Percentiles rank a stretch among this genome's conserved stretches.
Evolutionary conservation across 495 filamentous ascomycete species (phyloP).

Genomic region (Podospora conica): DNA sequence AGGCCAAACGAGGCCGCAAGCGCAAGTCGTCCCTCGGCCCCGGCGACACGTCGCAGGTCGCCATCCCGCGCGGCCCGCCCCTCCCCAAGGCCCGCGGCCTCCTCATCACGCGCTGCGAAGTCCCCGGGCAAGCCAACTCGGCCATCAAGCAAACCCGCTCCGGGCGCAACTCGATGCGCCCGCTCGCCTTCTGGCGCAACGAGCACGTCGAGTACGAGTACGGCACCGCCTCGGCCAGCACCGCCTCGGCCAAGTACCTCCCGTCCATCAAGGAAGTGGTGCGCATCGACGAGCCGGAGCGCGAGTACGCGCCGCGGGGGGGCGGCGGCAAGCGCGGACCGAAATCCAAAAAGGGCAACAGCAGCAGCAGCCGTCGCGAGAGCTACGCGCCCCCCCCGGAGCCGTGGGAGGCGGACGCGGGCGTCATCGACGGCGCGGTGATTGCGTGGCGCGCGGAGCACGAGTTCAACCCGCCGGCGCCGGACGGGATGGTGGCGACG

Average conservation of each 20-base stretch:
- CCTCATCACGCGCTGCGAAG: conserved; percentile 65
- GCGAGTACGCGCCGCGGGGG: not conserved
- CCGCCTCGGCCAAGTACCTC: conserved; percentile 35
- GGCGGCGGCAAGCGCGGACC: not conserved
- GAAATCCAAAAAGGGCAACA: conserved; percentile 4
- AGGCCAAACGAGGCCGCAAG: conserved; percentile 32
- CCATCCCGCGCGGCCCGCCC: conserved; percentile 43
- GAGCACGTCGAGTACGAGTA: conserved; percentile 66
- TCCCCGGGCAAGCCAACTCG: conserved; percentile 44
- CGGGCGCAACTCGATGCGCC: conserved; percentile 56
- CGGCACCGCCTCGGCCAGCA: conserved; percentile 43
- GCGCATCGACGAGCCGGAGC: conserved; percentile 58
- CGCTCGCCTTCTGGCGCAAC: conserved; percentile 81
- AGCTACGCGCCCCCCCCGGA: conserved; percentile 46
- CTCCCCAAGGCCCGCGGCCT: conserved; percentile 56
- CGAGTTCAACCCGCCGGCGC: conserved; percentile 32
- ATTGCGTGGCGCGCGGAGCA: conserved; percentile 43
- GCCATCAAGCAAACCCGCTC: conserved; percentile 45
- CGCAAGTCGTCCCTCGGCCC: conserved; percentile 34
- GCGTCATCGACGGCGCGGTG: conserved; percentile 41
- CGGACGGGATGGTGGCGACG: conserved; percentile 43
- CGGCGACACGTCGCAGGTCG: conserved; percentile 34
- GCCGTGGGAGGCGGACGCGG: conserved; percentile 44
- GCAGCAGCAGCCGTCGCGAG: conserved; percentile 21
- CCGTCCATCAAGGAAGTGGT: conserved; percentile 68